These are phyloP conservation scores for Pythium sukuiense DNA, from an alignment of 352 stramenopile genomes.

Conservation along the genomic window DNA sequence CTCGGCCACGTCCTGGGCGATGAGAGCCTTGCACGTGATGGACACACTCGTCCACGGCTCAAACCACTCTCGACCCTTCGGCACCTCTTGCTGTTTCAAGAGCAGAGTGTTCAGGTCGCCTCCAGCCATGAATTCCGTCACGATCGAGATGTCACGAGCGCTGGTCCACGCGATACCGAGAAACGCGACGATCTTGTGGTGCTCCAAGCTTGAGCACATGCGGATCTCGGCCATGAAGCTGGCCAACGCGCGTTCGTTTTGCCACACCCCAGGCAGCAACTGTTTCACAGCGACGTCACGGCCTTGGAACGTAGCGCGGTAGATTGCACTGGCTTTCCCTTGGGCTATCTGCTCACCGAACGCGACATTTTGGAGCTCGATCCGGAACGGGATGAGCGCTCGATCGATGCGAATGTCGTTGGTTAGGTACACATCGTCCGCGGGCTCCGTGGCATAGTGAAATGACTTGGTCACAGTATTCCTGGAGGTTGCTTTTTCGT, in stretches of 20 bases:
- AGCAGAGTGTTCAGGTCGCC: slow-evolving; percentile 26
- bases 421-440: slow-evolving; percentile 21
- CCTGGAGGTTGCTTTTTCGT: slow-evolving; percentile 5
- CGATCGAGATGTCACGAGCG: slow-evolving; percentile 29
- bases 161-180: slow-evolving; percentile 36
- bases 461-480: background rate
- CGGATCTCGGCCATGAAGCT: slow-evolving; percentile 47
- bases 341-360: slow-evolving; percentile 16
- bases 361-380: slow-evolving; percentile 15
- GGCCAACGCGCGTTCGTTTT: slow-evolving; percentile 18
- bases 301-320: slow-evolving; percentile 11
- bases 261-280: slow-evolving; percentile 21
- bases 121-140: slow-evolving; percentile 36
- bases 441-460: background rate
- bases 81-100: background rate
- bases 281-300: slow-evolving; percentile 26
- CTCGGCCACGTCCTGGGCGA: slow-evolving; percentile 26
- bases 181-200: slow-evolving; percentile 39
- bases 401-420: slow-evolving; percentile 32
- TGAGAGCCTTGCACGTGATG: slow-evolving; percentile 14
- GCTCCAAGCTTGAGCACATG: slow-evolving; percentile 32
- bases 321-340: slow-evolving; percentile 23
- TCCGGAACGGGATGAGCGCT: slow-evolving; percentile 17
- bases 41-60: background rate
- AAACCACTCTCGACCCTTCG: slow-evolving; percentile 7